These are phyloP conservation scores for Ceratocystis cacaofunesta DNA, from an alignment of 2,329 filamentous ascomycete genomes.

Conservation along the genomic window DNA sequence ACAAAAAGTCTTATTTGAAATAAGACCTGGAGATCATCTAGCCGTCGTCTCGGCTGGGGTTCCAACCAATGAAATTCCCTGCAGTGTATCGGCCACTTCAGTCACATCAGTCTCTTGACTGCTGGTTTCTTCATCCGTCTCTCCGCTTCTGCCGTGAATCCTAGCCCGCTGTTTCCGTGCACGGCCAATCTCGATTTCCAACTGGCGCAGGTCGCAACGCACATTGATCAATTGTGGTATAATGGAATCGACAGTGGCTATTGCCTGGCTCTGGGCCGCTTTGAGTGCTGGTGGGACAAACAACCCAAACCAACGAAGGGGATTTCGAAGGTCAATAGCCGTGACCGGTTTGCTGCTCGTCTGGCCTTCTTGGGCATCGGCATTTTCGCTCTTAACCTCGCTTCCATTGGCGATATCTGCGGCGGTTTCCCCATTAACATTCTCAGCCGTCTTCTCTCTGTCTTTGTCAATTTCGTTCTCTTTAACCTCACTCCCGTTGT, in stretches of 20 bases:
- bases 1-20: background rate
- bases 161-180: constrained; percentile 41
- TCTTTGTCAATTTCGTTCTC: constrained; percentile 9
- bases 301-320: constrained; percentile 43
- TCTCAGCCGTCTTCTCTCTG: background rate
- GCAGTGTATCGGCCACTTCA: background rate
- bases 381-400: constrained; percentile 17
- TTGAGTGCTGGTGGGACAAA: constrained; percentile 38
- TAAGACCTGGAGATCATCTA: background rate
- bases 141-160: constrained; percentile 20
- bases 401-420: background rate
- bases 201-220: constrained; percentile 43
- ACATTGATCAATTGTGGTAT: constrained; percentile 43
- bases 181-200: constrained; percentile 55
- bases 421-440: too few species aligned
- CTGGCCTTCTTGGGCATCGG: background rate
- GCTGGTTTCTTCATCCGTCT: constrained; percentile 15
- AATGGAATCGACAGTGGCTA: constrained; percentile 39
- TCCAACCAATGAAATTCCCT: background rate
- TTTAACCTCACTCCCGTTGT: background rate
- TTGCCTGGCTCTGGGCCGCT: constrained; percentile 44
- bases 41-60: background rate
- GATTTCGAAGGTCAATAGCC: constrained; percentile 28
- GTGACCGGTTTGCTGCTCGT: background rate
- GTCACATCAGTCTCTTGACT: background rate